phyloP scores from a whole-genome alignment of 148 eudicot species.

The Dianthus caryophyllus region DNA sequence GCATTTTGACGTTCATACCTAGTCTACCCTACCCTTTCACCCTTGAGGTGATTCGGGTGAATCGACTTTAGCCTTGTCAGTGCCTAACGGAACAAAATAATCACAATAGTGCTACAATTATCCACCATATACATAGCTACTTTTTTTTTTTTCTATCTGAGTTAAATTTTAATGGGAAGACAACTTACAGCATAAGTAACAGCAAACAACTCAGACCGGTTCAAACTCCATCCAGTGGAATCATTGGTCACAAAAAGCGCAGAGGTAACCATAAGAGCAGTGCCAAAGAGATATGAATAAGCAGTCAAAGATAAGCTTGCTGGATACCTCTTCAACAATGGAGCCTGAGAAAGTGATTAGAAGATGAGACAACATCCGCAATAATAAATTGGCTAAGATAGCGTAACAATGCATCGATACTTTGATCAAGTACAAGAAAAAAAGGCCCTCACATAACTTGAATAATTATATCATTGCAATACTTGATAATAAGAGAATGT shows the following conservation, averaged over 20 bases:
- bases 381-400: slow-evolving; percentile 1
- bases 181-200: slow-evolving; percentile 80
- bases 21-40: too few species aligned
- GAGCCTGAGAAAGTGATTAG: slow-evolving; percentile 56
- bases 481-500: too few species aligned
- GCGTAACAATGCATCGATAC: not conserved
- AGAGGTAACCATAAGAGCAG: slow-evolving; percentile 54
- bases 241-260: slow-evolving; percentile 49
- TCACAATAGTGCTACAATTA: not conserved
- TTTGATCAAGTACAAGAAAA: not conserved
- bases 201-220: slow-evolving; percentile 60
- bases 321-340: slow-evolving; percentile 76
- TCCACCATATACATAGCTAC: not conserved
- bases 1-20: too few species aligned
- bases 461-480: too few species aligned
- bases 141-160: not conserved
- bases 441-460: not conserved
- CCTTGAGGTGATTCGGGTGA: too few species aligned
- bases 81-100: not conserved
- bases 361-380: slow-evolving; percentile 16
- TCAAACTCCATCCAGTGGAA: slow-evolving; percentile 69
- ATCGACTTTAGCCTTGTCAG: too few species aligned
- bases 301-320: slow-evolving; percentile 97
- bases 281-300: slow-evolving; percentile 83
- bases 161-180: not conserved